These are phyloP conservation scores for Eimeria praecox DNA, from an alignment of 169 alveolate genomes.

Conservation along the genomic window DNA sequence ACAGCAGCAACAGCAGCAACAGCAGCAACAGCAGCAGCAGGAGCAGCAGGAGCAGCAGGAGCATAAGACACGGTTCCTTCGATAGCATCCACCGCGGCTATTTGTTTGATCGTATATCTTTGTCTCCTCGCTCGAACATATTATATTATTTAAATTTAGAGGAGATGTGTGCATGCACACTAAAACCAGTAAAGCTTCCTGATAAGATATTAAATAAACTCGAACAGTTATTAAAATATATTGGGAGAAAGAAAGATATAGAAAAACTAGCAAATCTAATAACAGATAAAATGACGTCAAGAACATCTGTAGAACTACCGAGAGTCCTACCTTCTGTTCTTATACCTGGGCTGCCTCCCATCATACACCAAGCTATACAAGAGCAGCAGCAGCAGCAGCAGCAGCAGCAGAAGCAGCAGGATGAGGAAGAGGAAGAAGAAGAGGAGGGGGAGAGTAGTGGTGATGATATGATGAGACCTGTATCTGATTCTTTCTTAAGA, in stretches of 20 bases:
- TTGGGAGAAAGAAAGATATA: conserved; percentile 86
- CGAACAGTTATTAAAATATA: conserved; percentile 40
- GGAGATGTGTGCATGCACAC: conserved; percentile 49
- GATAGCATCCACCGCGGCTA: conserved; percentile 47
- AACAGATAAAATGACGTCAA: conserved; percentile 85
- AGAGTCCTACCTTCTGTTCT: conserved; percentile 88
- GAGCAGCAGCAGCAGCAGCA: conserved; percentile 5
- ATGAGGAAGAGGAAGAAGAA: neutral
- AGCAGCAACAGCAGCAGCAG: too few species aligned
- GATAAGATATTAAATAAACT: conserved; percentile 37
- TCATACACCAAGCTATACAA: neutral
- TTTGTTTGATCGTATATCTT: conserved; percentile 70
- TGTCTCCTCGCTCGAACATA: conserved; percentile 58
- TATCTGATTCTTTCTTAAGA: too few species aligned
- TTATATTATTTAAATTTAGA: conserved; percentile 54
- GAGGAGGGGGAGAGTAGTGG: too few species aligned
- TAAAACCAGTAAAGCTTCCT: conserved; percentile 71
- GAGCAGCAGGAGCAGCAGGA: too few species aligned
- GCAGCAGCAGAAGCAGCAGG: conserved; percentile 15
- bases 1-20: too few species aligned
- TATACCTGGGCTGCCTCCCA: conserved; percentile 69
- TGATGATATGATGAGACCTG: too few species aligned
- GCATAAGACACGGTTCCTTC: too few species aligned
- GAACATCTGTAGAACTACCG: conserved; percentile 92
- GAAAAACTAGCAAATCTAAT: conserved; percentile 89